Evolutionary conservation across 208 protist species (phyloP).

Genomic region (Leishmania turanica): DNA sequence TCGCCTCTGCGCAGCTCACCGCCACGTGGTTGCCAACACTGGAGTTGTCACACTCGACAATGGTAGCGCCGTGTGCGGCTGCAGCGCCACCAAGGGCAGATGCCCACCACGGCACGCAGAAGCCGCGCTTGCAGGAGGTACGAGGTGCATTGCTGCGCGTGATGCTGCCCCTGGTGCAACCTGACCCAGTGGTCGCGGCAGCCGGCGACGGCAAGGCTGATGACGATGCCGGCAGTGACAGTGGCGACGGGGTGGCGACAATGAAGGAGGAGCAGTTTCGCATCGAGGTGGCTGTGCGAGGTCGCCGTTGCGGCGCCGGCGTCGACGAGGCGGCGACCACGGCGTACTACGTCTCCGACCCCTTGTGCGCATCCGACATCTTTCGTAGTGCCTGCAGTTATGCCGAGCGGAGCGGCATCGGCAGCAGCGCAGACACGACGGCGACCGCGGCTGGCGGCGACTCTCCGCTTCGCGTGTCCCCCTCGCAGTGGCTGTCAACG

Average conservation of each 20-base stretch:
- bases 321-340: neutral
- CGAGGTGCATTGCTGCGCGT: constrained; percentile 1
- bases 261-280: constrained; percentile 7
- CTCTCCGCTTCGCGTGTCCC: neutral
- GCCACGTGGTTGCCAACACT: neutral
- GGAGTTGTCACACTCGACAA: neutral
- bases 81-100: neutral
- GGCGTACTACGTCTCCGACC: constrained; percentile 7
- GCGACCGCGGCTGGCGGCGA: neutral
- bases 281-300: constrained; percentile 20
- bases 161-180: neutral
- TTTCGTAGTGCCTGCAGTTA: neutral
- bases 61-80: neutral
- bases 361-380: constrained; percentile 11
- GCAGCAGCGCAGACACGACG: neutral
- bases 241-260: neutral
- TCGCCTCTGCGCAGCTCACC: neutral
- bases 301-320: neutral
- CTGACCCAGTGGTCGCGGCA: neutral
- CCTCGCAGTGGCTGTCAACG: neutral
- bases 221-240: neutral
- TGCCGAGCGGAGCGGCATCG: neutral
- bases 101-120: neutral
- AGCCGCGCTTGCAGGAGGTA: neutral
- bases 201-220: neutral